These are phyloP conservation scores for Calocera cornea DNA, from an alignment of 768 basidiomycete genomes.

Conservation along the genomic window DNA sequence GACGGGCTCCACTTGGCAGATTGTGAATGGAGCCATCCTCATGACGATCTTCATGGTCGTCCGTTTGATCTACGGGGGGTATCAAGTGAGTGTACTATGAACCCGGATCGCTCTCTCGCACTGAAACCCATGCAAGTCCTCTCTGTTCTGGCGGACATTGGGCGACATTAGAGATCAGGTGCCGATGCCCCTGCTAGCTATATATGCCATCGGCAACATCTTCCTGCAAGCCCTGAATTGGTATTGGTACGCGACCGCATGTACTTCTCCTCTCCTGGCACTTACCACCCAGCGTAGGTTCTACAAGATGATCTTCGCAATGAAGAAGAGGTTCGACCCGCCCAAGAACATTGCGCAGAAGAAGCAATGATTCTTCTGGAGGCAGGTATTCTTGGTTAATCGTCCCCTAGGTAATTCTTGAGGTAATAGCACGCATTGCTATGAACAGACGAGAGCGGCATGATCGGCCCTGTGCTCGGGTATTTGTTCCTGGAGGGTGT, in stretches of 20 bases:
- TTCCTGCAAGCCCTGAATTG: conserved; percentile 61
- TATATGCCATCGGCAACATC: conserved; percentile 47
- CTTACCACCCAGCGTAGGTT: conserved; percentile 36
- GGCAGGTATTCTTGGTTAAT: neutral
- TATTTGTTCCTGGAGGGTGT: too few relatives aligned
- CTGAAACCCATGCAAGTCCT: conserved; percentile 34
- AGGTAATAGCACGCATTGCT: neutral
- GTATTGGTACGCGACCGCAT: conserved; percentile 41
- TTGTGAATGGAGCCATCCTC: conserved; percentile 58
- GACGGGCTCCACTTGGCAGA: conserved; percentile 53
- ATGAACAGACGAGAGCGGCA: too few relatives aligned
- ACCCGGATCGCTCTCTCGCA: too few relatives aligned
- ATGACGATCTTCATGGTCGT: conserved; percentile 54
- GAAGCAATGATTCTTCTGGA: neutral
- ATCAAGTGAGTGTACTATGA: conserved; percentile 22
- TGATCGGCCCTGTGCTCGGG: too few relatives aligned
- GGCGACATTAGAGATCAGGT: conserved; percentile 41
- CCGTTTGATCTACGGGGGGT: conserved; percentile 55
- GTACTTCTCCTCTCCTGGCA: neutral
- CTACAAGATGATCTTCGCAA: conserved; percentile 53
- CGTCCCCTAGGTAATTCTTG: neutral
- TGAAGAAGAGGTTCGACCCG: conserved; percentile 44
- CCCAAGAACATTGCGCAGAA: neutral
- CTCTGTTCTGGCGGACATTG: conserved; percentile 51
- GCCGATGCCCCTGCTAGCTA: conserved; percentile 32